Evolutionary conservation across 108 stramenopile species (phyloP).

Genomic region (Nannochloropsis granulata): DNA sequence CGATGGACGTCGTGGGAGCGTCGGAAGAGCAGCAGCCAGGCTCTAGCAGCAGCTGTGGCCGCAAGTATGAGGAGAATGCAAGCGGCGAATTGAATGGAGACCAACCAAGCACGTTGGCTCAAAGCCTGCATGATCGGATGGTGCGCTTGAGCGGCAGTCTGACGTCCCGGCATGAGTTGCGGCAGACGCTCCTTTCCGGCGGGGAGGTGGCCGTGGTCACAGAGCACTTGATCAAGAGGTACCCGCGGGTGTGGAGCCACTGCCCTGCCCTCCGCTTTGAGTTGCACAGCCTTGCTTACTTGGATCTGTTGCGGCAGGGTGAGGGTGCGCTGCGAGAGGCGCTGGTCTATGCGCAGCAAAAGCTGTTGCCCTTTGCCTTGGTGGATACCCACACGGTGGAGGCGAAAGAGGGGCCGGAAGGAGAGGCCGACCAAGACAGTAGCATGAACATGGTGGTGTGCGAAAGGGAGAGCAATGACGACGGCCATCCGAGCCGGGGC

Average conservation of each 20-base stretch:
- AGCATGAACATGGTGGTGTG: too few species aligned
- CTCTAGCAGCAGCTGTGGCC: too few species aligned
- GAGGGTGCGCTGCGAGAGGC: background rate
- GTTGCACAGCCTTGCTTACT: background rate
- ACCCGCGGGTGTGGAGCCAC: background rate
- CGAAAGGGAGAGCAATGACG: too few species aligned
- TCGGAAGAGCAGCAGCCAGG: too few species aligned
- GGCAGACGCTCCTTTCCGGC: background rate
- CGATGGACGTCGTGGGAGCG: too few species aligned
- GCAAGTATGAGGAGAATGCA: too few species aligned
- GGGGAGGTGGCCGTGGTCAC: background rate
- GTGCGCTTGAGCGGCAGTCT: too few species aligned
- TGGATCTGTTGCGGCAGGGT: background rate
- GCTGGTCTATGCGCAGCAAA: background rate
- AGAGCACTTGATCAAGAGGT: background rate
- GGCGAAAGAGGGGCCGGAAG: background rate
- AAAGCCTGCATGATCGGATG: too few species aligned
- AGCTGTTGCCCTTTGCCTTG: background rate
- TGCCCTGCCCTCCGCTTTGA: background rate
- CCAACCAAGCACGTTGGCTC: too few species aligned
- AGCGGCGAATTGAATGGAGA: too few species aligned
- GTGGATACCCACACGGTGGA: too few species aligned
- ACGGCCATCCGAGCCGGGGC: too few species aligned
- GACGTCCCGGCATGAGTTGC: background rate
- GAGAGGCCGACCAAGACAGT: background rate